Conservation (phyloP, 257 asterid genomes). For the Solanum bulbocastanum region DNA sequence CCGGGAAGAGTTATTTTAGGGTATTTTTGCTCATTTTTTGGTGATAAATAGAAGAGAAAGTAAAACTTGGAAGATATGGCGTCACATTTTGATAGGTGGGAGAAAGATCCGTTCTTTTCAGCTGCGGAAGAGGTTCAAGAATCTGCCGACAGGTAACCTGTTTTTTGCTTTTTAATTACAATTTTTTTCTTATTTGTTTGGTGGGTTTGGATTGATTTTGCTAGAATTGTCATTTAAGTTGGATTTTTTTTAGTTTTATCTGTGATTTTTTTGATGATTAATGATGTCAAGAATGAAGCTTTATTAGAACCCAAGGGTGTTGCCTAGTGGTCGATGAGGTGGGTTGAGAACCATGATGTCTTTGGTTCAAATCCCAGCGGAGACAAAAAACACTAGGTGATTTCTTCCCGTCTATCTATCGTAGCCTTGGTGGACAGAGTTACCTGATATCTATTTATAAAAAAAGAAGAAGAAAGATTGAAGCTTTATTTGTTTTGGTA, state of each 20-base stretch:
- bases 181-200: neutral
- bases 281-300: neutral
- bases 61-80: constrained; percentile 27
- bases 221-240: neutral
- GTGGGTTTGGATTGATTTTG: neutral
- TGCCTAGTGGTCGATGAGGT: neutral
- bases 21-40: neutral
- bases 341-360: neutral
- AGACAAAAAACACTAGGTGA: neutral
- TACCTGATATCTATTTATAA: too few relatives aligned
- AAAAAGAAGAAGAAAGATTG: neutral
- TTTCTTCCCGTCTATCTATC: neutral
- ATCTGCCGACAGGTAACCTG: constrained; percentile 73
- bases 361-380: neutral
- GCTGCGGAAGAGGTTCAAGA: constrained; percentile 98
- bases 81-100: constrained; percentile 82
- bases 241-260: neutral
- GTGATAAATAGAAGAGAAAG: neutral
- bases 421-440: too few relatives aligned
- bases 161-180: neutral
- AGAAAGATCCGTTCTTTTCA: constrained; percentile 82
- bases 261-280: neutral
- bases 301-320: neutral
- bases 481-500: neutral
- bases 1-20: neutral